Base-by-base conservation (phyloP, 176 grass and related monocot genomes). In the Themeda triandra region DNA sequence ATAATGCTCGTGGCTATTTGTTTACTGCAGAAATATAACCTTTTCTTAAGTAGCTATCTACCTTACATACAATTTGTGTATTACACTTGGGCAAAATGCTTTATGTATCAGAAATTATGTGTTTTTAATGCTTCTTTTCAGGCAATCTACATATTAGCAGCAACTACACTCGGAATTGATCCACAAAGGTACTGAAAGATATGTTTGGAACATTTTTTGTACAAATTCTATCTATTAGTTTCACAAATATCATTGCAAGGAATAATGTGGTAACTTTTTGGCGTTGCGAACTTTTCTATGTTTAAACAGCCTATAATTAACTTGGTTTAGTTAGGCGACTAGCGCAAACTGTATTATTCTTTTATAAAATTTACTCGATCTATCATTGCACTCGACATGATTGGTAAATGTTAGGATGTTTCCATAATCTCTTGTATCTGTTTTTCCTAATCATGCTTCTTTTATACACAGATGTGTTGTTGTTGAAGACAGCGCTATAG, bases 61-160 rank as follows among this genome's bases (percentile, higher is more conserved):
- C 30, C 2, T 80, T 18, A 25, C 17, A 18, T 82, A 69, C 42
- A 78, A 41, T 68, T 51, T 71, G 3, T 30, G 17, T 59, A 36
- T 51, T 42, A 89, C 10, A 19, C 14, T 28, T 49, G 1, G 8
- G 0, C 40, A 17, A 49, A 86, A 77, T 66, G 33, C 32, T 23
- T 68, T 25, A 64, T 68, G 21, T 19, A 9, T 8, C 3, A 77
- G 12, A 63, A 15, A 51, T 71, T 25, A 73, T 66, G 1, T 83
- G 30, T 36, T 84, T 88, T 72, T 83, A 54, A 0, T 46, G 11
- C 1, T 14, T 46, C 0, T 78, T 80, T 74, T 42, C 89, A 98
- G 96, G 96, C 96, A 37, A 98, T 98, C 71, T 98, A 98, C 81
- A 79, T 95, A 69, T 87, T 98, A 89, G 96, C 96, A 29, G 91